Conservation (phyloP, 768 basidiomycete genomes). For the Hygrophorus russula region DNA sequence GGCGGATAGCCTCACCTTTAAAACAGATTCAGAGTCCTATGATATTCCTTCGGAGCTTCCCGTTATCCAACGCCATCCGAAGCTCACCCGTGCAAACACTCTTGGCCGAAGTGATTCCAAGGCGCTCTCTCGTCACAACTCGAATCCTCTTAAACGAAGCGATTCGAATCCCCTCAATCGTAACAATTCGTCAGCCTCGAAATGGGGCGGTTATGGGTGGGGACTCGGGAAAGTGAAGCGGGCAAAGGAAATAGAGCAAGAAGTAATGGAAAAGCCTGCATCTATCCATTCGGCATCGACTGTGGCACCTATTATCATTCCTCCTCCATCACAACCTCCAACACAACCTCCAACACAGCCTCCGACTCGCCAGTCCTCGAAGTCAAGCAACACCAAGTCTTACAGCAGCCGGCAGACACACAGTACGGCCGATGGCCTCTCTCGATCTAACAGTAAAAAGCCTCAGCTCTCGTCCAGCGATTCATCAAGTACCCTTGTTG, state of each 20-base stretch:
- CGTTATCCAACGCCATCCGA: conserved; percentile 28
- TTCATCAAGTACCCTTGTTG: conserved; percentile 64
- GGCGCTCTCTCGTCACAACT: too few species aligned
- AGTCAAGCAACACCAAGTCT: conserved; percentile 24
- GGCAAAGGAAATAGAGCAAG: conserved; percentile 26
- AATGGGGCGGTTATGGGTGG: conserved; percentile 60
- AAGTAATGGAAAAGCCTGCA: conserved; percentile 12
- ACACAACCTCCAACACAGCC: too few species aligned
- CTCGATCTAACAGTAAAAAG: conserved; percentile 15
- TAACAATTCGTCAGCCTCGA: conserved; percentile 37
- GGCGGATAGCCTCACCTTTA: conserved; percentile 42
- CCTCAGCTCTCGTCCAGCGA: conserved; percentile 41
- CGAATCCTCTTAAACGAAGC: background rate
- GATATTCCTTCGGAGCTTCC: conserved; percentile 28
- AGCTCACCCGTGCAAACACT: conserved; percentile 38
- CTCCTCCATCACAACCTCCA: conserved; percentile 8
- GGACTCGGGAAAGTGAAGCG: conserved; percentile 43
- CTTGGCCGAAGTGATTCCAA: conserved; percentile 33
- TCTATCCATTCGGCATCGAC: conserved; percentile 16
- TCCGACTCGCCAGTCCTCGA: conserved; percentile 8
- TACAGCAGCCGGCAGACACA: conserved; percentile 2
- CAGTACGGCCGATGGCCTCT: conserved; percentile 8
- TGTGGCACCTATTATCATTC: conserved; percentile 7
- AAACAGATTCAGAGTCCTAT: conserved; percentile 52
- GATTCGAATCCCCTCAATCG: background rate